Evolutionary conservation across 106 monocot species (phyloP).

Genomic region (Acanthochlamys bracteata): DNA sequence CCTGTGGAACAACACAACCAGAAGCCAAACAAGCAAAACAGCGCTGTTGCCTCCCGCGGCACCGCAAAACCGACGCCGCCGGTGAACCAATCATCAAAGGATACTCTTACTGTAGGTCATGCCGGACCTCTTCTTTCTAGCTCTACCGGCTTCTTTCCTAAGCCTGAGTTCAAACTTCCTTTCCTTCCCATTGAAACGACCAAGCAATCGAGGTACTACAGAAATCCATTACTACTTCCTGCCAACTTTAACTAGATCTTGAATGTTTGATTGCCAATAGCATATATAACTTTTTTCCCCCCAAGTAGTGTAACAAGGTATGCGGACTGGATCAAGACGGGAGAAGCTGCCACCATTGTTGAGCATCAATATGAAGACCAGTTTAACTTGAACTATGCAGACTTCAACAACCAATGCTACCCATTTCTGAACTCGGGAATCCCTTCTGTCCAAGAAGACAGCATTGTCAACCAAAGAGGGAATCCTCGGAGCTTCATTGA

Average conservation of each 20-base stretch:
- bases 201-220: too few relatives aligned
- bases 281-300: too few relatives aligned
- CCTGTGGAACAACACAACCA: conserved; percentile 44
- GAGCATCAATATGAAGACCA: conserved; percentile 13
- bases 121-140: background rate
- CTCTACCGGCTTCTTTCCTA: background rate
- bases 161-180: conserved; percentile 8
- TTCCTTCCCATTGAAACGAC: conserved; percentile 12
- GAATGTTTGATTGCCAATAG: too few relatives aligned
- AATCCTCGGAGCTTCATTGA: conserved; percentile 32
- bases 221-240: too few relatives aligned
- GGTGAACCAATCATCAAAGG: background rate
- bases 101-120: background rate
- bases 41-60: background rate
- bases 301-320: background rate
- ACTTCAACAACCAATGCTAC: conserved; percentile 12
- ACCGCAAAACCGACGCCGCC: background rate
- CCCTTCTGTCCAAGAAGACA: conserved; percentile 8
- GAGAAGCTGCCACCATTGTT: background rate
- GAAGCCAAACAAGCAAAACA: background rate
- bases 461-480: background rate
- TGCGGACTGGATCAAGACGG: conserved; percentile 4
- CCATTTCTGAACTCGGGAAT: conserved; percentile 14
- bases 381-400: conserved; percentile 19
- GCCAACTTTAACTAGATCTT: too few relatives aligned